Conservation (phyloP, 2,329 filamentous ascomycete genomes). For the Botryotinia globosa region DNA sequence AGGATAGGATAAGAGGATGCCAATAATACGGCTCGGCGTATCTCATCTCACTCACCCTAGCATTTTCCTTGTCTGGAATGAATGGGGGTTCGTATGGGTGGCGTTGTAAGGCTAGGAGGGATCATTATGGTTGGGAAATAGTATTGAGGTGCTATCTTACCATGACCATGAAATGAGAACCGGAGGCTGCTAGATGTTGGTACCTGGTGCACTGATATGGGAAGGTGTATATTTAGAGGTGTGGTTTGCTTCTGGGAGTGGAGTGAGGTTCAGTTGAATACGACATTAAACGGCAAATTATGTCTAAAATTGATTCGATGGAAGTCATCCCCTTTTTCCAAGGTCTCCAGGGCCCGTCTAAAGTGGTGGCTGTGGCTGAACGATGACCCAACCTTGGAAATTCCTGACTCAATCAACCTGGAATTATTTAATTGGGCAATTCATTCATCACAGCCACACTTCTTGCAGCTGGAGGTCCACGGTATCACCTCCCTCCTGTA, state of each 20-base stretch:
- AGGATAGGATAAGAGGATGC: slow-evolving; percentile 4
- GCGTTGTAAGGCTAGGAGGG: slow-evolving; percentile 12
- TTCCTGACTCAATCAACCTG: neutral
- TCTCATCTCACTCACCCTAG: neutral
- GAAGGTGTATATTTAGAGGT: slow-evolving; percentile 11
- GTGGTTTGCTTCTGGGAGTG: neutral
- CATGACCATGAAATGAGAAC: neutral
- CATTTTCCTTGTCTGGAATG: neutral
- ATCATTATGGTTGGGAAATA: neutral
- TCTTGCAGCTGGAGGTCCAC: neutral
- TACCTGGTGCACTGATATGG: neutral
- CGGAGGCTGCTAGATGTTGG: neutral
- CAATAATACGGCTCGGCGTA: slow-evolving; percentile 9
- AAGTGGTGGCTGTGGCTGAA: slow-evolving; percentile 7
- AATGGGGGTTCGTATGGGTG: neutral
- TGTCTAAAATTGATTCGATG: neutral
- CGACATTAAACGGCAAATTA: slow-evolving; percentile 2
- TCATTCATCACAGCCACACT: slow-evolving; percentile 4
- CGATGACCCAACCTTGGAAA: neutral
- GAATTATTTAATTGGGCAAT: neutral
- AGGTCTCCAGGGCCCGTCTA: too few relatives aligned
- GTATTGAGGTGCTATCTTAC: neutral
- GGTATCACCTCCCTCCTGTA: neutral
- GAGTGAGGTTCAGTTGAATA: neutral
- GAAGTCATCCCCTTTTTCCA: slow-evolving; percentile 6